A percentile compares a stretch with the other conserved stretches of the same genome.
phyloP scores from a whole-genome alignment of 176 grass and related monocot species.

The Triticum turgidum region DNA sequence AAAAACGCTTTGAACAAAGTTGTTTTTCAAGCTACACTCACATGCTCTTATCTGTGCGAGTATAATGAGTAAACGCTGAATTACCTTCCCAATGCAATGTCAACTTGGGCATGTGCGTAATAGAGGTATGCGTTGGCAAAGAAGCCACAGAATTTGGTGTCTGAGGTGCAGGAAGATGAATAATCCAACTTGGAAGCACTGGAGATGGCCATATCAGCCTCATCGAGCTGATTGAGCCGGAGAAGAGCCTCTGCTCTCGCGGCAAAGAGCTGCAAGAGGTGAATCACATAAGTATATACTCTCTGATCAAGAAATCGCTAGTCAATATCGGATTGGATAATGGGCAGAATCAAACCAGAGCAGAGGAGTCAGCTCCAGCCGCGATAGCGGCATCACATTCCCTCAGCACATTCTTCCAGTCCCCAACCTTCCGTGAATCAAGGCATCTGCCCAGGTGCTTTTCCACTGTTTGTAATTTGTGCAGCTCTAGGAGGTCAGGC shows the following conservation, averaged over 20 bases:
- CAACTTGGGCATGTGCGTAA: constrained; percentile 78
- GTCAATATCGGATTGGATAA: constrained; percentile 2
- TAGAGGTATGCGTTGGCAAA: constrained; percentile 65
- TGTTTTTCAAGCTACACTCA: background rate
- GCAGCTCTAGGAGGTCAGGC: constrained; percentile 77
- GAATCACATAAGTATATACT: constrained; percentile 8
- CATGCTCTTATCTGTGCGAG: constrained; percentile 28
- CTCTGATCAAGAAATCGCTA: background rate
- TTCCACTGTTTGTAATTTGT: constrained; percentile 81
- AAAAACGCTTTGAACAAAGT: constrained; percentile 36
- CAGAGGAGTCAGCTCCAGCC: constrained; percentile 81
- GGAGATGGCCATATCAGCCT: constrained; percentile 73
- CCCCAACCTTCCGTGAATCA: constrained; percentile 63
- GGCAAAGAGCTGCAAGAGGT: constrained; percentile 68
- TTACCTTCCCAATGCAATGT: constrained; percentile 90
- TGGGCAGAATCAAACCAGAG: constrained; percentile 45
- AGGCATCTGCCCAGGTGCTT: constrained; percentile 78
- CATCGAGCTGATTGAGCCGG: constrained; percentile 60
- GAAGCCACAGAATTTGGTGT: constrained; percentile 81
- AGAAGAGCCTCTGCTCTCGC: constrained; percentile 86
- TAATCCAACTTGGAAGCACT: constrained; percentile 81
- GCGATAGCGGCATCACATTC: constrained; percentile 85
- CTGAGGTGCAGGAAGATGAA: constrained; percentile 51
- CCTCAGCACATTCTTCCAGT: constrained; percentile 77
- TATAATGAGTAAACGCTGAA: background rate